Conservation (phyloP, 2,329 filamentous ascomycete species). For the Penicillium aurantiogriseum region DNA sequence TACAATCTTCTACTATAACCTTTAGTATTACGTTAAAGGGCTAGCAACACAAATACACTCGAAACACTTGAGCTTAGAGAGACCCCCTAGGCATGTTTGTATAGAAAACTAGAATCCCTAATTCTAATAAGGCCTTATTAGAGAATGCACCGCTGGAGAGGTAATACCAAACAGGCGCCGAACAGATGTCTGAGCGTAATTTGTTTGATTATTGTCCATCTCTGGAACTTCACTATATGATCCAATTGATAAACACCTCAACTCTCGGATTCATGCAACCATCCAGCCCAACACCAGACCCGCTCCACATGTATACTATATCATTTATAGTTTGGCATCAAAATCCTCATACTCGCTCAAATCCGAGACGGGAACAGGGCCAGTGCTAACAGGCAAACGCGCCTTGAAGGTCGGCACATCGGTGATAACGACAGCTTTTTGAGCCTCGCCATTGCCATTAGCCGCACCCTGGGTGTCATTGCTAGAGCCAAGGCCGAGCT, state of each 20-base stretch:
- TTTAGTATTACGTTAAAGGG: too few relatives aligned
- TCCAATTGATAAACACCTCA: slow-evolving; percentile 11
- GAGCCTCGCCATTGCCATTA: background rate
- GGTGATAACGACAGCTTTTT: slow-evolving; percentile 61
- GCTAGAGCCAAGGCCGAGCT: slow-evolving; percentile 39
- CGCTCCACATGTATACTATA: background rate
- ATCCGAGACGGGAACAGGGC: slow-evolving; percentile 70
- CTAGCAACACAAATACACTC: too few relatives aligned
- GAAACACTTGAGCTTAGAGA: too few relatives aligned
- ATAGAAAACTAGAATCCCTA: too few relatives aligned
- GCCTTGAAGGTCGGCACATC: slow-evolving; percentile 82
- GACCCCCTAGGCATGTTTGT: too few relatives aligned
- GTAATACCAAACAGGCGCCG: too few relatives aligned
- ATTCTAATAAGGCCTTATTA: too few relatives aligned
- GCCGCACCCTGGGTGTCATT: background rate
- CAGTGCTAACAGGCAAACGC: slow-evolving; percentile 67
- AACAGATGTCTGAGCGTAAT: background rate
- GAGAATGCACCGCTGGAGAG: too few relatives aligned
- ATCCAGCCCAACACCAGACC: slow-evolving; percentile 3
- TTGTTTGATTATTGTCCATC: background rate
- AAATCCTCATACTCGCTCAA: slow-evolving; percentile 82
- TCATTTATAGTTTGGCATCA: slow-evolving; percentile 70
- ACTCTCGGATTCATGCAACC: slow-evolving; percentile 10
- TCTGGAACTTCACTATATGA: background rate
- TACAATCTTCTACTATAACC: too few relatives aligned